phyloP scores from a whole-genome alignment of 192 early-diverging fungal species.

The Coemansia sp. region DNA sequence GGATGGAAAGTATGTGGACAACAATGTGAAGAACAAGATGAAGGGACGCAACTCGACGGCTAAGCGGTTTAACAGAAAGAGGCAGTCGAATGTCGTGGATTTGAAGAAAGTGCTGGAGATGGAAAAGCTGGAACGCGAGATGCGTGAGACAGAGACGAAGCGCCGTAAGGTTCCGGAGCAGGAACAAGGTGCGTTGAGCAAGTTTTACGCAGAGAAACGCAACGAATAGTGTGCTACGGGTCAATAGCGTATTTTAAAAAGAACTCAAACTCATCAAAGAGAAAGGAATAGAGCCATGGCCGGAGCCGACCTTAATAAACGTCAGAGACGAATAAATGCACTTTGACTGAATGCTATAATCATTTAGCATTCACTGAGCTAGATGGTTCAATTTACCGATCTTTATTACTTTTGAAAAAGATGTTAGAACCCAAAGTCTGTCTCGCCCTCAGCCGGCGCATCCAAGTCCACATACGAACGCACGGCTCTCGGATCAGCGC shows the following conservation, averaged over 20 bases:
- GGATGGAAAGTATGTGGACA: conserved; percentile 35
- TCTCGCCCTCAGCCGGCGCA: conserved; percentile 75
- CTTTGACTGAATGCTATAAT: too few species aligned
- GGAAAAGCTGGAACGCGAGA: conserved; percentile 30
- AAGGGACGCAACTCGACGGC: conserved; percentile 63
- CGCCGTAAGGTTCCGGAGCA: conserved; percentile 30
- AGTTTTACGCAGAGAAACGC: conserved; percentile 44
- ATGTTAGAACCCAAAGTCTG: conserved; percentile 58
- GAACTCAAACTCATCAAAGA: not conserved
- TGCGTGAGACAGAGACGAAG: conserved; percentile 18
- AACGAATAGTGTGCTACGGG: not conserved
- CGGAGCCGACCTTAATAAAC: too few species aligned
- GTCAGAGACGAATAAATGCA: too few species aligned
- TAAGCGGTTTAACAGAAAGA: conserved; percentile 73
- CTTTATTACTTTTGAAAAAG: not conserved
- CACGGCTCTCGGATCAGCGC: conserved; percentile 70
- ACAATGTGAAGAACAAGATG: conserved; percentile 40
- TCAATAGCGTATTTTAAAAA: too few species aligned
- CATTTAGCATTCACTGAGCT: too few species aligned
- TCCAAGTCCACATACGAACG: conserved; percentile 88
- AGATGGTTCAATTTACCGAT: too few species aligned
- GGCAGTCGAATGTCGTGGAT: conserved; percentile 82
- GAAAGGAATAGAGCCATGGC: not conserved
- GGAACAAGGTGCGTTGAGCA: conserved; percentile 39
- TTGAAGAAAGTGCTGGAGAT: conserved; percentile 51